Evolutionary conservation across 2,329 filamentous ascomycete genomes (phyloP).

Genomic region (Microascus cirrosus): DNA sequence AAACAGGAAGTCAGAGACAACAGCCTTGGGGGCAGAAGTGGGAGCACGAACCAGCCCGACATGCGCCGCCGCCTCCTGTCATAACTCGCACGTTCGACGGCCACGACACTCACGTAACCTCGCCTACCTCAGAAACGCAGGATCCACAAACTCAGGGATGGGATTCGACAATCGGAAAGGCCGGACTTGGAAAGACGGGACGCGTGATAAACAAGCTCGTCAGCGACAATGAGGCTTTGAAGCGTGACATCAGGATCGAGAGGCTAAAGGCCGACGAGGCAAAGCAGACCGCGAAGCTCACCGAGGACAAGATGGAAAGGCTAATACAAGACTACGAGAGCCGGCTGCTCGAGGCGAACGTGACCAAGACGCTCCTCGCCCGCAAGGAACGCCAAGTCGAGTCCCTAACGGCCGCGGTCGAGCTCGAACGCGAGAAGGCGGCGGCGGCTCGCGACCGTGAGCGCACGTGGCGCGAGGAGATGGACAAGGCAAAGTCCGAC

Average conservation of each 20-base stretch:
- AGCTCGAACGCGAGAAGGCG: slow-evolving; percentile 52
- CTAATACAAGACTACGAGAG: slow-evolving; percentile 59
- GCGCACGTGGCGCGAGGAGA: slow-evolving; percentile 48
- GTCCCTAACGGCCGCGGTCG: slow-evolving; percentile 51
- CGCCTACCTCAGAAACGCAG: not conserved
- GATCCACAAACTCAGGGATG: slow-evolving; percentile 23
- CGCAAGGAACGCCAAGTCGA: slow-evolving; percentile 67
- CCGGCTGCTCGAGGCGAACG: slow-evolving; percentile 55
- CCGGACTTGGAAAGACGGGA: slow-evolving; percentile 62
- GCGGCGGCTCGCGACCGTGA: slow-evolving; percentile 49
- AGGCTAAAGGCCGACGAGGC: slow-evolving; percentile 56
- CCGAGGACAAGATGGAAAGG: slow-evolving; percentile 62
- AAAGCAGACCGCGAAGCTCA: slow-evolving; percentile 53
- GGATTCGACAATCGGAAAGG: slow-evolving; percentile 60
- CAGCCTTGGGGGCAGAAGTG: not conserved
- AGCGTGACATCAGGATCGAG: slow-evolving; percentile 61
- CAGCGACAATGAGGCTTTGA: slow-evolving; percentile 67
- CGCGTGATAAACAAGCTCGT: slow-evolving; percentile 73
- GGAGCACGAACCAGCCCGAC: not conserved
- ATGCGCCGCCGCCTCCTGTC: not conserved
- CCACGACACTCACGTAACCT: not conserved
- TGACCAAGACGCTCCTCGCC: slow-evolving; percentile 59
- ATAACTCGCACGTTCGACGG: not conserved
- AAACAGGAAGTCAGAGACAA: not conserved
- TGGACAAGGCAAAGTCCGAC: slow-evolving; percentile 50